phyloP scores from a whole-genome alignment of 305 asterid genomes.

The Solanum hybrid region DNA sequence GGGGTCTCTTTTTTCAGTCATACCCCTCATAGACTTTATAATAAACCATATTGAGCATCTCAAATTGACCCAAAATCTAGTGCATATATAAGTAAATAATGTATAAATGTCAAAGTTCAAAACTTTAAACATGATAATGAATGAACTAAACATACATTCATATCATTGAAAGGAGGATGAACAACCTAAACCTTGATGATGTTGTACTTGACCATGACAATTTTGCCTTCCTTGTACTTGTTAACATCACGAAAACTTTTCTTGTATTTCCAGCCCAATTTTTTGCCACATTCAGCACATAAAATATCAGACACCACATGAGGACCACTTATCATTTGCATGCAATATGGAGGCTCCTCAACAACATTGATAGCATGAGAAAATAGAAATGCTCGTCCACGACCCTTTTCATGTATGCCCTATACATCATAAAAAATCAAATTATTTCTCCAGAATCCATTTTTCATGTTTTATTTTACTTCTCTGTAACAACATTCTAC shows the following conservation, averaged over 20 bases:
- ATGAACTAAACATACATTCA: not conserved
- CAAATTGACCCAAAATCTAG: not conserved
- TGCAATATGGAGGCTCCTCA: not conserved
- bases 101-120: not conserved
- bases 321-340: not conserved
- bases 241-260: not conserved
- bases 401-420: not conserved
- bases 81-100: not conserved
- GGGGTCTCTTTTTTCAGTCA: not conserved
- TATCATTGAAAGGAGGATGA: not conserved
- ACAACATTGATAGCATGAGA: constrained; percentile 1
- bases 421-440: not conserved
- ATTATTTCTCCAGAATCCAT: not conserved
- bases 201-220: not conserved
- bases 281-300: constrained; percentile 12
- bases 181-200: not conserved
- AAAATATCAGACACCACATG: constrained; percentile 4
- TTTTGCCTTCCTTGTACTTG: constrained; percentile 10
- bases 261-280: constrained; percentile 7
- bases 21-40: not conserved
- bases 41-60: not conserved
- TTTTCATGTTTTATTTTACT: not conserved
- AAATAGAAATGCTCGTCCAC: constrained; percentile 11
- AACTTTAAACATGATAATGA: not conserved
- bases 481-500: not conserved